phyloP scores from a whole-genome alignment of 2,329 filamentous ascomycete genomes.

The Akanthomyces uredinophilus region DNA sequence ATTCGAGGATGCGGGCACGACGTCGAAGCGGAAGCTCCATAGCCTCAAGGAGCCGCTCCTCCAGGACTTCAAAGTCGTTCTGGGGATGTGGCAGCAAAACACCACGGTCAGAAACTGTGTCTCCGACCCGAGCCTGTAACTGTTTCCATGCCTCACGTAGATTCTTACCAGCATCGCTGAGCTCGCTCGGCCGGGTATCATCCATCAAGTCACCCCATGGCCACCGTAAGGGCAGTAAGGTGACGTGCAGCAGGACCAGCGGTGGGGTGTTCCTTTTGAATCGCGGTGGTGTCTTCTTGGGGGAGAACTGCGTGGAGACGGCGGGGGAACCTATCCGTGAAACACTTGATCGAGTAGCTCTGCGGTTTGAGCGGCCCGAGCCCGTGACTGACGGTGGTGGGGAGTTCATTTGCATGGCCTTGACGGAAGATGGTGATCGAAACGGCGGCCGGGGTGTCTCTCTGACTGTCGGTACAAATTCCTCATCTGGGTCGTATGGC shows the following conservation, averaged over 20 bases:
- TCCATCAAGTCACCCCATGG: constrained; percentile 56
- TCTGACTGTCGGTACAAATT: constrained; percentile 51
- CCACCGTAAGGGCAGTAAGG: constrained; percentile 65
- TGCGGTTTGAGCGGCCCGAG: constrained; percentile 52
- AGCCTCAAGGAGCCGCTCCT: constrained; percentile 71
- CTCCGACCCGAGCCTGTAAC: constrained; percentile 64
- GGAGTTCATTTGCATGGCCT: constrained; percentile 67
- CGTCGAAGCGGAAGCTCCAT: constrained; percentile 62
- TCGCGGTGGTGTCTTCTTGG: constrained; percentile 53
- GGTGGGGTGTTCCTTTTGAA: constrained; percentile 57
- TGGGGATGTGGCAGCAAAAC: constrained; percentile 73
- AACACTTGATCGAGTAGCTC: constrained; percentile 41
- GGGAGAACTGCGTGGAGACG: constrained; percentile 47
- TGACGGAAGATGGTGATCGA: constrained; percentile 63
- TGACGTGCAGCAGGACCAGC: constrained; percentile 72
- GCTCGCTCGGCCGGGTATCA: constrained; percentile 32
- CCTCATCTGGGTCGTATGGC: constrained; percentile 39
- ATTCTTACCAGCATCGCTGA: constrained; percentile 42
- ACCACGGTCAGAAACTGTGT: constrained; percentile 68
- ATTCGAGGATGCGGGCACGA: constrained; percentile 66
- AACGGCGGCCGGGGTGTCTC: constrained; percentile 59
- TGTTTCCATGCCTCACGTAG: constrained; percentile 61
- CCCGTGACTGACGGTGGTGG: constrained; percentile 53
- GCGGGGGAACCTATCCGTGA: constrained; percentile 54
- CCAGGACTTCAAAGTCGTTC: constrained; percentile 73